A percentile compares a stretch with the other conserved stretches of the same genome.
These are phyloP conservation scores for Verticillium zaregamsianum DNA, from an alignment of 2,329 filamentous ascomycete species.

Conservation along the genomic window DNA sequence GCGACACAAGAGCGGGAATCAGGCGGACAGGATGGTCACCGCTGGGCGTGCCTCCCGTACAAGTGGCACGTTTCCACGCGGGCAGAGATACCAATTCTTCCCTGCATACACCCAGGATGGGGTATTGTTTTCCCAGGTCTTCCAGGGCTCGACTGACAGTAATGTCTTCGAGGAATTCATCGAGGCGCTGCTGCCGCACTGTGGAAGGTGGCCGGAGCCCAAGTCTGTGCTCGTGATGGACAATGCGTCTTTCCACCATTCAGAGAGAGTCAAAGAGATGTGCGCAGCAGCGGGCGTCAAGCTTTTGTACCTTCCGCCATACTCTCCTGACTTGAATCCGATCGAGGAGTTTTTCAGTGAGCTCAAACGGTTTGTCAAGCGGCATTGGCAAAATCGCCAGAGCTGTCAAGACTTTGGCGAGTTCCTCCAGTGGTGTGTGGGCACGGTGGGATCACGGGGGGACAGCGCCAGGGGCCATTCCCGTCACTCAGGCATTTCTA, in stretches of 20 bases:
- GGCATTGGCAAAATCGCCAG: neutral
- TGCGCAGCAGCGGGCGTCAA: conserved; percentile 15
- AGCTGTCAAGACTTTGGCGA: neutral
- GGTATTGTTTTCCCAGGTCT: conserved; percentile 16
- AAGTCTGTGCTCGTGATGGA: conserved; percentile 31
- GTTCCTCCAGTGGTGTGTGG: neutral
- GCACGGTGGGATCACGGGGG: neutral
- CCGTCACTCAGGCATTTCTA: neutral
- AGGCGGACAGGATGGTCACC: too few species aligned
- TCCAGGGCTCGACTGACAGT: conserved; percentile 10
- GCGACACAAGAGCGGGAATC: too few species aligned
- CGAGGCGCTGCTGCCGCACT: conserved; percentile 24
- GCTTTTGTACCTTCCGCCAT: conserved; percentile 12
- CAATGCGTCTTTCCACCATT: conserved; percentile 25
- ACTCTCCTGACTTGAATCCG: conserved; percentile 19
- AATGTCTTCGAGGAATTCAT: conserved; percentile 24
- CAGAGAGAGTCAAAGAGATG: conserved; percentile 20
- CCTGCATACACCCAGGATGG: conserved; percentile 23
- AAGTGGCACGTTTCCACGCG: too few species aligned
- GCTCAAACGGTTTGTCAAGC: neutral
- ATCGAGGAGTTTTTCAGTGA: conserved; percentile 18
- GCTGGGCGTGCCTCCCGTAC: too few species aligned
- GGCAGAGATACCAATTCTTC: too few species aligned
- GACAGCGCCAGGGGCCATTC: neutral
- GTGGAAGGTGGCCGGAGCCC: conserved; percentile 23